Evolutionary conservation across 192 early-diverging fungal genomes (phyloP).

Genomic region (Podochytrium sp.): DNA sequence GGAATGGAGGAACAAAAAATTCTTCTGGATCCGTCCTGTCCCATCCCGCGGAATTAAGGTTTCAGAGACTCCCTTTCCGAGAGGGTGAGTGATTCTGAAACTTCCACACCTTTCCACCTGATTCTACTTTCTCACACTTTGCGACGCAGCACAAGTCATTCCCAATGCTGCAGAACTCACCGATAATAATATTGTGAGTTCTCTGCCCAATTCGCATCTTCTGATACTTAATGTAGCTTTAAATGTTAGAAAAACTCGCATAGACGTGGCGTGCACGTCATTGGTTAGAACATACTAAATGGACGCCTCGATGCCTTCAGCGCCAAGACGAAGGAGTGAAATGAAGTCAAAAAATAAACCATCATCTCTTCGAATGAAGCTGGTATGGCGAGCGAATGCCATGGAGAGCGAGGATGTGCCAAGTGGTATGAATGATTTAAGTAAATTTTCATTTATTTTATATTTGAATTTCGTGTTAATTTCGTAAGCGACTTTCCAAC

Average conservation of each 20-base stretch:
- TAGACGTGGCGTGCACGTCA: background rate
- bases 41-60: no score
- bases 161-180: background rate
- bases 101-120: background rate
- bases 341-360: background rate
- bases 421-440: no score
- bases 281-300: background rate
- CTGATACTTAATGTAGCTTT: background rate
- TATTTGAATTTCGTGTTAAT: no score
- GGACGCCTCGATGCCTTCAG: conserved; percentile 3
- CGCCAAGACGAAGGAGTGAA: background rate
- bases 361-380: no score
- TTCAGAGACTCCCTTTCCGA: background rate
- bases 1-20: no score
- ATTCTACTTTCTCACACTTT: no score
- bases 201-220: background rate
- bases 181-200: background rate
- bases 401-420: no score
- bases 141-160: background rate
- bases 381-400: no score
- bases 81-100: background rate
- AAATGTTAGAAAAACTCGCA: background rate
- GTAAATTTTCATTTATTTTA: no score
- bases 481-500: no score
- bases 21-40: background rate